A percentile compares a stretch with the other conserved stretches of the same genome.
These are phyloP conservation scores for Penicillium oxalicum DNA, from an alignment of 2,329 filamentous ascomycete species.

Conservation along the genomic window DNA sequence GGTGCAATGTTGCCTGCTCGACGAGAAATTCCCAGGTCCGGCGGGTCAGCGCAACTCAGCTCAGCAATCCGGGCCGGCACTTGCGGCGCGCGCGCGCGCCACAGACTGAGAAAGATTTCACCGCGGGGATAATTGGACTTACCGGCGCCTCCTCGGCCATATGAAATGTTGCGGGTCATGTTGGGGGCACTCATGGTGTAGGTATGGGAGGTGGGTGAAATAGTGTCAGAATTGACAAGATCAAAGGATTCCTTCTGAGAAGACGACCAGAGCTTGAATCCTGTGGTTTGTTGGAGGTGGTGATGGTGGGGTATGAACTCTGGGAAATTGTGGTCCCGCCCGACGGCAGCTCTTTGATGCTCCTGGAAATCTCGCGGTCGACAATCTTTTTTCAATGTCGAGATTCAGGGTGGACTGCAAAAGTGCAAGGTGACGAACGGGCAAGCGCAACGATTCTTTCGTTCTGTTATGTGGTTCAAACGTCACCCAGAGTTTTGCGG, in stretches of 20 bases:
- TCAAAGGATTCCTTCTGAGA: background rate
- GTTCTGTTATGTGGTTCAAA: too few relatives aligned
- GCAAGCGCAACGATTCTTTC: too few relatives aligned
- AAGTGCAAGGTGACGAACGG: too few relatives aligned
- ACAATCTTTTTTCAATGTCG: too few relatives aligned
- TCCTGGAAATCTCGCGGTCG: too few relatives aligned
- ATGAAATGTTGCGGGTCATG: conserved; percentile 44
- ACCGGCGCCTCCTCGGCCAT: conserved; percentile 73
- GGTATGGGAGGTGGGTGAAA: background rate
- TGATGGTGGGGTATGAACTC: background rate
- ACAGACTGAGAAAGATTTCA: background rate
- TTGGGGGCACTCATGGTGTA: conserved; percentile 15
- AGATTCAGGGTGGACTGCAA: too few relatives aligned
- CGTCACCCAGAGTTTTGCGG: too few relatives aligned
- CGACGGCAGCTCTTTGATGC: too few relatives aligned
- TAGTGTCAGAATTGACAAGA: background rate
- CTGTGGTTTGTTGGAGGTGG: background rate
- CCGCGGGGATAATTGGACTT: conserved; percentile 14
- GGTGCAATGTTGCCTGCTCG: conserved; percentile 56
- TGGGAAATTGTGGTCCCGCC: too few relatives aligned
- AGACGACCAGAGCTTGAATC: too few relatives aligned
- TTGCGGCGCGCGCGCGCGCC: too few relatives aligned
- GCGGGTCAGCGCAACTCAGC: background rate
- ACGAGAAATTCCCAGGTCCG: background rate
- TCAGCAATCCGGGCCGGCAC: too few relatives aligned